Evolutionary conservation across 441 rosid species (phyloP).

Genomic region (Aquilaria agallochum): DNA sequence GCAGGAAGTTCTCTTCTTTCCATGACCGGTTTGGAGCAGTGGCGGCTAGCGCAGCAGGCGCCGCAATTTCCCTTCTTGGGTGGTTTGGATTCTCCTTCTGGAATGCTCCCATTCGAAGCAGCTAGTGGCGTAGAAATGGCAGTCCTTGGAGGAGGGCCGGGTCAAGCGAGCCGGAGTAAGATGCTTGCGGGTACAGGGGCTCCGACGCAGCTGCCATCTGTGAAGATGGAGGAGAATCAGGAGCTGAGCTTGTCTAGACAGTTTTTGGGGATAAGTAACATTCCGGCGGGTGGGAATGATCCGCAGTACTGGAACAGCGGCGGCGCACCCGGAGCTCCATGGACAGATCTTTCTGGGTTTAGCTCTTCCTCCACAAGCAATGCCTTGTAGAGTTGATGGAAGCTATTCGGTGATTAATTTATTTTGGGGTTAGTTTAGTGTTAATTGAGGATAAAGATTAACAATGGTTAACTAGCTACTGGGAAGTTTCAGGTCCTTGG

Average conservation of each 20-base stretch:
- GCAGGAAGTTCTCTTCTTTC: conserved; percentile 35
- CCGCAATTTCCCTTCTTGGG: conserved; percentile 52
- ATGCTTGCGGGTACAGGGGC: conserved; percentile 29
- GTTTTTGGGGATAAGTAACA: conserved; percentile 26
- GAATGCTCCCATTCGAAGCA: conserved; percentile 55
- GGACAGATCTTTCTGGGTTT: conserved; percentile 84
- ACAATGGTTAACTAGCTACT: not conserved
- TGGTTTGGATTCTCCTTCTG: conserved; percentile 52
- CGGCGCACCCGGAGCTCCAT: conserved; percentile 24
- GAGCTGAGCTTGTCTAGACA: conserved; percentile 50
- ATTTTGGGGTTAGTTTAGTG: conserved; percentile 29
- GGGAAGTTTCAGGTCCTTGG: too few relatives aligned
- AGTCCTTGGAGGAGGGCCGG: conserved; percentile 21
- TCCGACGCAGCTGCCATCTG: conserved; percentile 47
- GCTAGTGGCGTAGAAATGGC: conserved; percentile 26
- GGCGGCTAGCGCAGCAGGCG: conserved; percentile 54
- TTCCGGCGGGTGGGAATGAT: conserved; percentile 25
- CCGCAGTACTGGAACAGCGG: conserved; percentile 48
- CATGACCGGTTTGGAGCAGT: conserved; percentile 51
- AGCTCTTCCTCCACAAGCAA: conserved; percentile 69
- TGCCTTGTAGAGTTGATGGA: conserved; percentile 25
- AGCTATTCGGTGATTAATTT: not conserved
- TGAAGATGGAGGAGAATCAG: conserved; percentile 72
- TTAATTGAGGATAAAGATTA: conserved; percentile 15
- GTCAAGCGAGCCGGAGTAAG: conserved; percentile 33